Evolutionary conservation across 257 asterid species (phyloP).

Genomic region (Thymus quinquecostatus): DNA sequence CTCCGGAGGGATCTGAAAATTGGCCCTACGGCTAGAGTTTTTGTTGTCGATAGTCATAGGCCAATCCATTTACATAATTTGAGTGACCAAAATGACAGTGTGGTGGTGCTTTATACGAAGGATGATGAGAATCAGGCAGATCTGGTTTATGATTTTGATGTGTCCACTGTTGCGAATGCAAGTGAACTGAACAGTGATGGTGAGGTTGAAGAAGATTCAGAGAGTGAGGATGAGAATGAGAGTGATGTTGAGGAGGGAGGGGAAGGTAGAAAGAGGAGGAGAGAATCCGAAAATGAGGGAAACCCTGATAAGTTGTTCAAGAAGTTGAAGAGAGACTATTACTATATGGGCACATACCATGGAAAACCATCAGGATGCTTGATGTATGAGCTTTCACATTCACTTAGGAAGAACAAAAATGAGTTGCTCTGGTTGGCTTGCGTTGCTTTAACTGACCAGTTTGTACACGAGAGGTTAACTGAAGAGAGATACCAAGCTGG

Average conservation of each 20-base stretch:
- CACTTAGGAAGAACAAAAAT: conserved; percentile 71
- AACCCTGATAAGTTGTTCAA: conserved; percentile 72
- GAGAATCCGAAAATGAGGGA: conserved; percentile 49
- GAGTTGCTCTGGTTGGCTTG: conserved; percentile 96
- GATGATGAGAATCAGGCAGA: conserved; percentile 89
- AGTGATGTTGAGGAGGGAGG: conserved; percentile 63
- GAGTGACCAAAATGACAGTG: conserved; percentile 69
- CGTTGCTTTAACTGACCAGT: conserved; percentile 92
- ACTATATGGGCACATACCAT: conserved; percentile 86
- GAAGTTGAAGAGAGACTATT: conserved; percentile 77
- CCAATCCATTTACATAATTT: conserved; percentile 94
- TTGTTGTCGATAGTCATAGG: conserved; percentile 94
- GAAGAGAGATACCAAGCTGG: conserved; percentile 92
- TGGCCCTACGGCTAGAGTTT: conserved; percentile 70
- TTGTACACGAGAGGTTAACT: conserved; percentile 87
- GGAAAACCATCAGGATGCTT: conserved; percentile 98
- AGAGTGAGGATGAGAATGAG: conserved; percentile 65
- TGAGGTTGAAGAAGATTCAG: conserved; percentile 72
- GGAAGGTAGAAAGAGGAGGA: conserved; percentile 66
- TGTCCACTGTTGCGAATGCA: conserved; percentile 82
- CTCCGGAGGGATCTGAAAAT: conserved; percentile 61
- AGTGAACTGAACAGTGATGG: conserved; percentile 83
- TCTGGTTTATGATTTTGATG: conserved; percentile 80
- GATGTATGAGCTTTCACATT: conserved; percentile 90
- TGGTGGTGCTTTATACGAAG: conserved; percentile 78